Percentiles rank a stretch among this genome's conserved stretches.
phyloP scores from a whole-genome alignment of 2,329 filamentous ascomycete genomes.

The Kalaharituber pfeilii region DNA sequence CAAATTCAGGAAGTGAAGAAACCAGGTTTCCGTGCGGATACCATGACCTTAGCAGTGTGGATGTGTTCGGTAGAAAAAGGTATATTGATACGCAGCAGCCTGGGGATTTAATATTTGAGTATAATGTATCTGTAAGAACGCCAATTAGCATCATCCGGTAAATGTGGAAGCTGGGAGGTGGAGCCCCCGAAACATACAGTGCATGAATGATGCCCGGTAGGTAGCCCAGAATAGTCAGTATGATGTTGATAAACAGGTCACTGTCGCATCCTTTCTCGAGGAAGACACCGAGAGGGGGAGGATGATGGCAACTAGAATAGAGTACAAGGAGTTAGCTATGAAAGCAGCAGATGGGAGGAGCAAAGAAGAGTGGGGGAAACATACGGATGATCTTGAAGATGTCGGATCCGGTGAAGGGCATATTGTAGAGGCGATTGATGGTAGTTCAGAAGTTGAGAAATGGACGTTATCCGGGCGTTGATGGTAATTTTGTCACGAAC shows the following conservation, averaged over 20 bases:
- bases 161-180: background rate
- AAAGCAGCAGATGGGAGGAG: background rate
- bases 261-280: slow-evolving; percentile 79
- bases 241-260: slow-evolving; percentile 80
- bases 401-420: background rate
- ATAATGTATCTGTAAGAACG: background rate
- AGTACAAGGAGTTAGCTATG: too few relatives aligned
- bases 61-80: too few relatives aligned
- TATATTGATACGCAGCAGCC: too few relatives aligned
- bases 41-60: too few relatives aligned
- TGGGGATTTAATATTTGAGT: background rate
- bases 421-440: background rate
- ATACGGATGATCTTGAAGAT: slow-evolving; percentile 1
- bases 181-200: slow-evolving; percentile 40
- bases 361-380: background rate
- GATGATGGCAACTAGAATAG: slow-evolving; percentile 51
- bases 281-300: slow-evolving; percentile 86
- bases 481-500: background rate
- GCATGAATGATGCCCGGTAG: slow-evolving; percentile 66
- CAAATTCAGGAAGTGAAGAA: too few relatives aligned
- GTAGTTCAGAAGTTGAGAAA: background rate
- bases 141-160: background rate
- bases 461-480: background rate
- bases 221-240: slow-evolving; percentile 32
- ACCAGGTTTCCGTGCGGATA: too few relatives aligned